Evolutionary conservation across 139 green algal genomes (phyloP).

Genomic region (Chlorella sp.): DNA sequence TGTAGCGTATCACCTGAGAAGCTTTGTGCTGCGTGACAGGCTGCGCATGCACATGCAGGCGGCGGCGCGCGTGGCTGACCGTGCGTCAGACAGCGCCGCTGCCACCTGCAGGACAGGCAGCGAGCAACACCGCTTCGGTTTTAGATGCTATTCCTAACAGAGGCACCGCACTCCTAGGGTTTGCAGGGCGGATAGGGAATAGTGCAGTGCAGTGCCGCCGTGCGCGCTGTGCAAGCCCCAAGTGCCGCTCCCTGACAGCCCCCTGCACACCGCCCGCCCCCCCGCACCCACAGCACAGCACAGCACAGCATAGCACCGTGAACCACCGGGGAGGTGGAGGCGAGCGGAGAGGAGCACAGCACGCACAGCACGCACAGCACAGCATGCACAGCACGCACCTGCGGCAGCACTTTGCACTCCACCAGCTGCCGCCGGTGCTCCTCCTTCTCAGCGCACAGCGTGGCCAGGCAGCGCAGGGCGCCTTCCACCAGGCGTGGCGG

Average conservation of each 20-base stretch:
- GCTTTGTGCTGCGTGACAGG: conserved; percentile 74
- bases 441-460: conserved; percentile 68
- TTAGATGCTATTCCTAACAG: too few species aligned
- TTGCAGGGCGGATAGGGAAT: too few species aligned
- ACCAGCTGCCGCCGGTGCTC: conserved; percentile 73
- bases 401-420: conserved; percentile 60
- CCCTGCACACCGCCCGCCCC: neutral
- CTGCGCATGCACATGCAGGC: conserved; percentile 78
- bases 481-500: conserved; percentile 51
- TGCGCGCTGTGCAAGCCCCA: neutral
- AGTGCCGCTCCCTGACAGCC: too few species aligned
- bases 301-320: too few species aligned
- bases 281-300: neutral
- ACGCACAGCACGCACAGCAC: neutral
- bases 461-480: conserved; percentile 67
- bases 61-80: conserved; percentile 44
- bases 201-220: too few species aligned
- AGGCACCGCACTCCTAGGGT: too few species aligned
- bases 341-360: too few species aligned
- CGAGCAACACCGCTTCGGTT: too few species aligned
- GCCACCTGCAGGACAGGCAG: conserved; percentile 20
- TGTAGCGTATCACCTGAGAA: conserved; percentile 28
- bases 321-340: too few species aligned
- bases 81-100: conserved; percentile 49
- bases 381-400: too few species aligned